These are phyloP conservation scores for Curvularia spicifera DNA, from an alignment of 2,329 filamentous ascomycete genomes.

Conservation along the genomic window DNA sequence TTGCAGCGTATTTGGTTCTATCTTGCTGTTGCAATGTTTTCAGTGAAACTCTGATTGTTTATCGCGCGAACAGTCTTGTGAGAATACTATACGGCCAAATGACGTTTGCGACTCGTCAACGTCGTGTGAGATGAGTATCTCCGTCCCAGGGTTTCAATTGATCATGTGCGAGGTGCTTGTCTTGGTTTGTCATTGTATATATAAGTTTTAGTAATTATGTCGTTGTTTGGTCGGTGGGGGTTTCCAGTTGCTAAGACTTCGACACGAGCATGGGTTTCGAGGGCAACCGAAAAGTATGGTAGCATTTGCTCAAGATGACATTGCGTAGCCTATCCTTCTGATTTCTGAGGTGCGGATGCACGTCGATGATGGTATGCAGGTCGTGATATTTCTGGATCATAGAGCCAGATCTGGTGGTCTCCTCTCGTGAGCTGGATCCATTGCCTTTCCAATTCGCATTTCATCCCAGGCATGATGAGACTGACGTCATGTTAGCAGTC, in stretches of 20 bases:
- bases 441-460: not conserved
- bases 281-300: not conserved
- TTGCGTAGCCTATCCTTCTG: not conserved
- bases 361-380: not conserved
- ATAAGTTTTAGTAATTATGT: not conserved
- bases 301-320: not conserved
- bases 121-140: not conserved
- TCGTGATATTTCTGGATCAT: not conserved
- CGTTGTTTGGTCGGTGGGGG: not conserved
- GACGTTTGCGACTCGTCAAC: not conserved
- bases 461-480: not conserved
- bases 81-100: not conserved
- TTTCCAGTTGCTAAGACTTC: not conserved
- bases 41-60: not conserved
- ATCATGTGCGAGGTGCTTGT: not conserved
- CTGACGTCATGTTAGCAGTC: conserved; percentile 12
- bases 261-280: not conserved
- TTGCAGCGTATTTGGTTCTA: not conserved
- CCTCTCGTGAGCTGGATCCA: not conserved
- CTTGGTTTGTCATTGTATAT: not conserved
- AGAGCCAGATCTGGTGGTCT: not conserved
- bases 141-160: not conserved
- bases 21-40: not conserved
- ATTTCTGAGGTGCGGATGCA: not conserved
- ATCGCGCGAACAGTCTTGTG: not conserved